Evolutionary conservation across 2,329 filamentous ascomycete genomes (phyloP), one percentile per base, ranked within the genome.

Genomic region (Ophiostoma ulmi): DNA sequence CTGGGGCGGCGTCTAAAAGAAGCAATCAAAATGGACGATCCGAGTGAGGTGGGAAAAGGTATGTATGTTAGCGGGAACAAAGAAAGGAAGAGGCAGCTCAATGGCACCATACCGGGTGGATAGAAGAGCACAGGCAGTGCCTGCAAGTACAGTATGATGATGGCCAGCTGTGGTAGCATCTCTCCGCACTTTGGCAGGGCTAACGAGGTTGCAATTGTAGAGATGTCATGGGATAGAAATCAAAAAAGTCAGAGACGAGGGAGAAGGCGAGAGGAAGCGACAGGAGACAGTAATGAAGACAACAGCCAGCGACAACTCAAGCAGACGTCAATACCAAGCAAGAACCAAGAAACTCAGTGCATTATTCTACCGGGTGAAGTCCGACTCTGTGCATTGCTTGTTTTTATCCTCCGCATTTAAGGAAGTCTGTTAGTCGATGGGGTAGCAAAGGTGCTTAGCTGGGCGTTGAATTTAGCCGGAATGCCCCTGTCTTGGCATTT

Each of bases 381-480:
- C 58, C 58, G 58, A 63, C 3, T 14, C 3, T 41, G 4, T 39
- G 52, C 52, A 58, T 58, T 26, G 44, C 52, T 65, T 39, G 36
- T 65, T 58, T 58, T 58, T 14, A 61, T 64, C 58, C 26, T 64
- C 31, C 31, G 7, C 26, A 36, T 11, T 36, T 4, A 64, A 64
- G 58, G 58, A 64, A 64, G 58, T 20, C 13, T 36, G 22, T 13
- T 35, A 63, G 58, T 63, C 58, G 58, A 58, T 26, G 26, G 26
- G 58, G 13, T 14, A 26, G 52, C 52, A 22, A n/a, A 26, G n/a
- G 52, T 22, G 31, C 22, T 26, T 58, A 58, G 58, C 58, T 35
- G 35, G 35, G 61, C 39, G 11, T 39, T 65, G 63, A 5, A 65
- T 65, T 65, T 65, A 65, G 63, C 63, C 63, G 36, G 63, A 65